A percentile compares a stretch with the other conserved stretches of the same genome.
Evolutionary conservation across 2,329 filamentous ascomycete species (phyloP).

Genomic region (Tolypocladium ovalisporum): DNA sequence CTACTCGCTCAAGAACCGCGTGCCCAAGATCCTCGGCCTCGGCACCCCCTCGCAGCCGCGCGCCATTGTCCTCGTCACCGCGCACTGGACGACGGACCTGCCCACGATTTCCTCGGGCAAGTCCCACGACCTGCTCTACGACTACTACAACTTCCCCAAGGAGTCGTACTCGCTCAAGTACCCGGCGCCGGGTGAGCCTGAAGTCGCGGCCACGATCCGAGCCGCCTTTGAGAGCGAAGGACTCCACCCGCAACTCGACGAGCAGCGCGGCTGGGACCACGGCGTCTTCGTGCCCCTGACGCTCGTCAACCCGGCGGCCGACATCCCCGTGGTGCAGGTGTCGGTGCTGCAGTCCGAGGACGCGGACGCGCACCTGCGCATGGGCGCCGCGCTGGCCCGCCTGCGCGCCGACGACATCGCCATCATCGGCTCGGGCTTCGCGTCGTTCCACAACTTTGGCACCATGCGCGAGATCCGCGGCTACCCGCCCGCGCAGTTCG

Average conservation of each 20-base stretch:
- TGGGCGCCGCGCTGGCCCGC: constrained; percentile 39
- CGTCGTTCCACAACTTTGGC: constrained; percentile 44
- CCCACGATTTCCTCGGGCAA: constrained; percentile 40
- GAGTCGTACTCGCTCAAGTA: constrained; percentile 46
- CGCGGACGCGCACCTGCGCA: constrained; percentile 33
- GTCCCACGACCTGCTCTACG: constrained; percentile 40
- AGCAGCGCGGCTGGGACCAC: constrained; percentile 42
- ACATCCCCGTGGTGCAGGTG: constrained; percentile 45
- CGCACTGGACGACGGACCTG: constrained; percentile 40
- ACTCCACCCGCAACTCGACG: constrained; percentile 27
- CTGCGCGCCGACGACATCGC: constrained; percentile 44
- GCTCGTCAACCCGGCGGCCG: constrained; percentile 39
- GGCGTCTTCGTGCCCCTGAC: constrained; percentile 49
- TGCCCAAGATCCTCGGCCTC: constrained; percentile 45
- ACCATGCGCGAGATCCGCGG: constrained; percentile 28
- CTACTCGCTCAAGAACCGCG: constrained; percentile 37
- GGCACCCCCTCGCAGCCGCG: constrained; percentile 35
- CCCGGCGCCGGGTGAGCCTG: constrained; percentile 42
- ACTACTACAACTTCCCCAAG: constrained; percentile 48
- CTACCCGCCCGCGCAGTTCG: constrained; percentile 9
- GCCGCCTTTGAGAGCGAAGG: constrained; percentile 35
- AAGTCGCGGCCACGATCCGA: constrained; percentile 37
- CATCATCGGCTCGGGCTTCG: constrained; percentile 49
- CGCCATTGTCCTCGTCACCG: constrained; percentile 46
- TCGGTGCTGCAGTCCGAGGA: constrained; percentile 43